A percentile compares a stretch with the other conserved stretches of the same genome.
phyloP scores from a whole-genome alignment of 495 filamentous ascomycete genomes.

The Daldinia caldariorum region DNA sequence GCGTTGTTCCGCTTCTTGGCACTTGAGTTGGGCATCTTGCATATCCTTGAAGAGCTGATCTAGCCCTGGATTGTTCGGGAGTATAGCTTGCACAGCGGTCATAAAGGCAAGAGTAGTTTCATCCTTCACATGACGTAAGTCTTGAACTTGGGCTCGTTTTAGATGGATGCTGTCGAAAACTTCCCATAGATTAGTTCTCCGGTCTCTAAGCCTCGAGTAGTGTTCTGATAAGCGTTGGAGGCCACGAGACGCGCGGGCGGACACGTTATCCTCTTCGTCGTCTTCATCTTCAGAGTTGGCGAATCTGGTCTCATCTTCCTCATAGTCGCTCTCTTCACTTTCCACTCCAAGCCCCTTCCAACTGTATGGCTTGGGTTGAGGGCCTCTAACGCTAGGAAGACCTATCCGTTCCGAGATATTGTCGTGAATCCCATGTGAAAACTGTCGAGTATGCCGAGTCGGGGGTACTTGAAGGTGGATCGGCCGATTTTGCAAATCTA shows the following conservation, averaged over 20 bases:
- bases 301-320: conserved; percentile 23
- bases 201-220: conserved; percentile 33
- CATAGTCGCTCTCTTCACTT: conserved; percentile 24
- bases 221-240: conserved; percentile 32
- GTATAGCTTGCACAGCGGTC: conserved; percentile 40
- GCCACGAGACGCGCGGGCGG: conserved; percentile 20
- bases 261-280: conserved; percentile 20
- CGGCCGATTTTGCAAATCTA: conserved; percentile 17
- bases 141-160: conserved; percentile 36
- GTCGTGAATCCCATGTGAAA: conserved; percentile 24
- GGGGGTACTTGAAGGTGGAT: conserved; percentile 12
- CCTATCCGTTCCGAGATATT: conserved; percentile 9
- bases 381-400: neutral
- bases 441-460: conserved; percentile 13
- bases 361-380: neutral
- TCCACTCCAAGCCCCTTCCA: conserved; percentile 25
- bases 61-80: conserved; percentile 30
- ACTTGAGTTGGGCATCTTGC: conserved; percentile 37
- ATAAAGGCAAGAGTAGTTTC: conserved; percentile 44
- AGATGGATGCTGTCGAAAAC: conserved; percentile 35
- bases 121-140: conserved; percentile 40
- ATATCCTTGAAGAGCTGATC: conserved; percentile 41
- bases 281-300: conserved; percentile 19
- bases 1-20: conserved; percentile 42
- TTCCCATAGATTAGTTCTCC: conserved; percentile 34